phyloP scores from a whole-genome alignment of 768 basidiomycete genomes.

The Chalciporus chontae region DNA sequence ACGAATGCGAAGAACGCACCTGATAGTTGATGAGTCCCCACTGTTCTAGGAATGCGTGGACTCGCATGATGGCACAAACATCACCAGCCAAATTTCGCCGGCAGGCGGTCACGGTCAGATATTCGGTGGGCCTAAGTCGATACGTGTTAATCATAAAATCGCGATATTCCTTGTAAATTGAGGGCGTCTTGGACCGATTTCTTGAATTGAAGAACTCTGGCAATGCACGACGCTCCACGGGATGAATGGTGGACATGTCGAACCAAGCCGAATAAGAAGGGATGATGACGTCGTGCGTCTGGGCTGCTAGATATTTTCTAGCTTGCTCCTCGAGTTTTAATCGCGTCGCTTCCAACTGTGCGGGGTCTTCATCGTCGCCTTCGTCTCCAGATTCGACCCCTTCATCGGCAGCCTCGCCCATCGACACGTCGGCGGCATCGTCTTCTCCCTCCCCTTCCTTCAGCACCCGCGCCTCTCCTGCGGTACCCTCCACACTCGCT shows the following conservation, averaged over 20 bases:
- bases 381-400: conserved; percentile 77
- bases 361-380: conserved; percentile 82
- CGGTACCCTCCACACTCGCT: conserved; percentile 17
- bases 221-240: conserved; percentile 86
- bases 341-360: conserved; percentile 77
- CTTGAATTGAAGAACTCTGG: conserved; percentile 98
- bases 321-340: conserved; percentile 81
- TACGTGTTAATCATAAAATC: conserved; percentile 99
- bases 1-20: conserved; percentile 44
- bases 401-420: conserved; percentile 76
- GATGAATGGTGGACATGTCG: conserved; percentile 89
- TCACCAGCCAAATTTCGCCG: conserved; percentile 95
- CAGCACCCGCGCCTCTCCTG: conserved; percentile 35
- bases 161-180: conserved; percentile 98
- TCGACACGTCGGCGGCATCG: conserved; percentile 72
- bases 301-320: conserved; percentile 91
- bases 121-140: conserved; percentile 88
- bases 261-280: conserved; percentile 99
- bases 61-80: conserved; percentile 97
- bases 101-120: conserved; percentile 96
- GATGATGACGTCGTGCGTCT: conserved; percentile 95
- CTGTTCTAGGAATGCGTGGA: conserved; percentile 97
- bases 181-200: conserved; percentile 92
- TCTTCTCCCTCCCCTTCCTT: conserved; percentile 61
- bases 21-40: conserved; percentile 99